A percentile compares a stretch with the other conserved stretches of the same genome.
Evolutionary conservation across 805 yeast genomes (phyloP).

Genomic region (Pichia nanzhaoensis): DNA sequence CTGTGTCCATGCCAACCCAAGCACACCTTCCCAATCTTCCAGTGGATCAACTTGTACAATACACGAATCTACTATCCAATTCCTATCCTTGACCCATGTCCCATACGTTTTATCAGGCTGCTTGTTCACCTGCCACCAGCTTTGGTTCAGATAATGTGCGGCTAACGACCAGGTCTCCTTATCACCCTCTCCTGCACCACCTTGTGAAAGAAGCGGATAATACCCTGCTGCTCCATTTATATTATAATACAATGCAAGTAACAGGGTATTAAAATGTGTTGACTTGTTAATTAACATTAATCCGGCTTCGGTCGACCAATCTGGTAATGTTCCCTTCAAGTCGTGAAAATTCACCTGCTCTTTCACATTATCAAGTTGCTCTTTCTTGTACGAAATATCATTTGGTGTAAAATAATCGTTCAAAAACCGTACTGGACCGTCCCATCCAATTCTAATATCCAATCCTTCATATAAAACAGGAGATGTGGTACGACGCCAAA

Average conservation of each 20-base stretch:
- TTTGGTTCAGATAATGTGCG: constrained; percentile 39
- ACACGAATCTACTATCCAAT: constrained; percentile 19
- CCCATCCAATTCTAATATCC: constrained; percentile 27
- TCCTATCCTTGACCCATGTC: constrained; percentile 11
- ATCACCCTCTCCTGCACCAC: constrained; percentile 67
- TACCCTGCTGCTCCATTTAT: constrained; percentile 53
- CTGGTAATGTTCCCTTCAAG: constrained; percentile 56
- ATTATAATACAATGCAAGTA: constrained; percentile 60
- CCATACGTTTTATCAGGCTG: constrained; percentile 22
- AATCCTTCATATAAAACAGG: constrained; percentile 45
- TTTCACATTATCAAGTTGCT: constrained; percentile 20
- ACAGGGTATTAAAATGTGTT: constrained; percentile 48
- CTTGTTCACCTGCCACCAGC: constrained; percentile 44
- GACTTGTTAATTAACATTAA: constrained; percentile 52
- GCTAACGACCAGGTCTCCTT: constrained; percentile 70
- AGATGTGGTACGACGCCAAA: constrained; percentile 64
- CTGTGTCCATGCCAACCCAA: constrained; percentile 12
- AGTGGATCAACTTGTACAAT: constrained; percentile 28
- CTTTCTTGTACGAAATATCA: constrained; percentile 27
- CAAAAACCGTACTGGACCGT: constrained; percentile 17
- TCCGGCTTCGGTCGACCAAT: constrained; percentile 63
- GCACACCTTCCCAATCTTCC: constrained; percentile 18
- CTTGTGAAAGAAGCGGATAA: constrained; percentile 54
- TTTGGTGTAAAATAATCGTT: constrained; percentile 24
- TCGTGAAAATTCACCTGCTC: constrained; percentile 45